Percentiles rank a stretch among this genome's conserved stretches.
Conservation (phyloP, 257 asterid genomes). For the Apocynum venetum region DNA sequence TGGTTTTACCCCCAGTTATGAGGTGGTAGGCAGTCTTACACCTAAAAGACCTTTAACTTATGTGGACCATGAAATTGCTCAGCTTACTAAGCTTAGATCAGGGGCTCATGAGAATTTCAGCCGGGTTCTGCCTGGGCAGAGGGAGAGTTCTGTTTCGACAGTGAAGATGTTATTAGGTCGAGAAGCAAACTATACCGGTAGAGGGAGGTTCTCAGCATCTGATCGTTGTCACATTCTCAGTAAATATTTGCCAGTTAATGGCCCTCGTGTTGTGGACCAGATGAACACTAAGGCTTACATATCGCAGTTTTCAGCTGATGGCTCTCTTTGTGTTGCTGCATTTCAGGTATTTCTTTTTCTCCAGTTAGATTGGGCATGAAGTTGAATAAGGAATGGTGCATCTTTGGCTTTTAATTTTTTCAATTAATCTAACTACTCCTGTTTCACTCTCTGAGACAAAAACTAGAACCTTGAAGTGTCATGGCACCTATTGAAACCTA, state of each 20-base stretch:
- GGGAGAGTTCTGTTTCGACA: conserved; percentile 46
- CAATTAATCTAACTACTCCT: neutral
- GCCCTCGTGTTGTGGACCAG: conserved; percentile 73
- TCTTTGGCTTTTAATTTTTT: neutral
- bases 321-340: conserved; percentile 82
- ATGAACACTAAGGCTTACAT: conserved; percentile 78
- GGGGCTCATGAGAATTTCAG: conserved; percentile 50
- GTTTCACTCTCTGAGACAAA: neutral
- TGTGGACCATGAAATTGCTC: conserved; percentile 61
- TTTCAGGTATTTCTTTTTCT: conserved; percentile 59
- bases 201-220: conserved; percentile 67
- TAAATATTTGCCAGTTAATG: conserved; percentile 63
- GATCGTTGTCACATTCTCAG: conserved; percentile 72
- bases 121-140: conserved; percentile 41
- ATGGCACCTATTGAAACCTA: neutral
- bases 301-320: conserved; percentile 82
- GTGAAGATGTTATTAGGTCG: conserved; percentile 74
- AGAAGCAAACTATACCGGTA: conserved; percentile 60
- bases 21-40: conserved; percentile 22
- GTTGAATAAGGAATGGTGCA: neutral
- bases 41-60: conserved; percentile 16
- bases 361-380: neutral
- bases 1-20: conserved; percentile 40
- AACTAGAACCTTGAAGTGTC: neutral
- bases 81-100: conserved; percentile 67